These are phyloP conservation scores for Ogataea philodendri DNA, from an alignment of 805 yeast species.

Conservation along the genomic window DNA sequence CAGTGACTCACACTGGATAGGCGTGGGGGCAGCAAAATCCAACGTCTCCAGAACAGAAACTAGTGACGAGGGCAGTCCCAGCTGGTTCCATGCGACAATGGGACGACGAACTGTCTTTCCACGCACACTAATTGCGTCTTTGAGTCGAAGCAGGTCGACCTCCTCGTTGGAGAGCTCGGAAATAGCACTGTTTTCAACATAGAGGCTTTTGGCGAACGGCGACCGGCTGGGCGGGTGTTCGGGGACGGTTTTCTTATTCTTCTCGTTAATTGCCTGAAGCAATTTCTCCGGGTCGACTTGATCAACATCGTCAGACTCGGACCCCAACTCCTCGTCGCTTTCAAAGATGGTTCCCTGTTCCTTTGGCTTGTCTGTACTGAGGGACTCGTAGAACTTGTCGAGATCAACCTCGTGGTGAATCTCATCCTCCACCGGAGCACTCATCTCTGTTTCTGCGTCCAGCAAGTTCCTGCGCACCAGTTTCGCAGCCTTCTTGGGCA, in stretches of 20 bases:
- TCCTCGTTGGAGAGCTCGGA: conserved; percentile 50
- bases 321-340: conserved; percentile 27
- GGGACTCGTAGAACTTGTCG: not conserved
- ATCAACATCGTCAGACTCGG: conserved; percentile 35
- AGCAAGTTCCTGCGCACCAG: conserved; percentile 8
- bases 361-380: not conserved
- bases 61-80: conserved; percentile 67
- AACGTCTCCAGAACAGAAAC: conserved; percentile 52
- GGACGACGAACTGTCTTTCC: conserved; percentile 65
- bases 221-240: conserved; percentile 45
- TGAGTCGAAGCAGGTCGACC: conserved; percentile 49
- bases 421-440: not conserved
- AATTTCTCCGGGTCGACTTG: conserved; percentile 33
- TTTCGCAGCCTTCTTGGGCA: conserved; percentile 1
- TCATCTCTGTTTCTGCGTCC: conserved; percentile 1
- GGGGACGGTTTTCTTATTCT: conserved; percentile 51
- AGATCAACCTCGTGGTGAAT: conserved; percentile 1
- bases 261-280: conserved; percentile 41
- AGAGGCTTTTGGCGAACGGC: conserved; percentile 61
- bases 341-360: conserved; percentile 3
- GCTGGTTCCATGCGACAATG: conserved; percentile 71
- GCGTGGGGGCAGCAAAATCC: conserved; percentile 64
- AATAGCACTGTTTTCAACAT: conserved; percentile 57
- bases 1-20: conserved; percentile 87
- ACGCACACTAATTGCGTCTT: conserved; percentile 65